Evolutionary conservation across 2,329 filamentous ascomycete genomes (phyloP), one percentile per base, ranked within the genome.

Genomic region (Thielaviopsis euricoi): DNA sequence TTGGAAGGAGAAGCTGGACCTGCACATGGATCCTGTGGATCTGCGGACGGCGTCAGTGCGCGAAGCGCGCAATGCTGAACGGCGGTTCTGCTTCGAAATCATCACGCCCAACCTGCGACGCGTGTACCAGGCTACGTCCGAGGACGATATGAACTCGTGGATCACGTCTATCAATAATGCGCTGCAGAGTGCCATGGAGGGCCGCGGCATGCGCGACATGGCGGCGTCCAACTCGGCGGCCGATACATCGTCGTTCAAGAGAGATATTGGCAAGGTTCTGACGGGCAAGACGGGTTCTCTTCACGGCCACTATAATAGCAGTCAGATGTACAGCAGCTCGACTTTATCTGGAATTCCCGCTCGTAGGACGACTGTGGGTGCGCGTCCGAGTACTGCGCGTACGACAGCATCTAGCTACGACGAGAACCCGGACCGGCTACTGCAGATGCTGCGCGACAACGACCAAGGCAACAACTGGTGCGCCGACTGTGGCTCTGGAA

Each of bases 11-110:
- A 91, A 83, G 68, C 79, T 98, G 23, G 93, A 98, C 70, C 75
- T 97, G 25, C 94, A 98, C 68, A 97, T 95, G 82, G 93, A 97
- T 1, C 93, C 93, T 0, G 97, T 98, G 63, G 94, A 98, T 69
- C 76, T 98, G 52, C 86, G 93, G 40, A 93, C 97, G 82, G 93
- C 93, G 10, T 97, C 93, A 17, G 94, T 98, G 17, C 83, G 93
- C 59, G 93, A 98, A 72, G 91, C 94, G 48, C 84, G 93, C 23
- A 95, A 94, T 68, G 88, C 90, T 1, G 94, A 98, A 65, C 81
- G 93, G 25, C 82, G 93, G 5, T 98, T 98, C 70, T 97, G 91
- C 71, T 98, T 98, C 65, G 93, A 98, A 71, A 88, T 98, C 55
- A 97, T 98, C 60, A 98, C 93, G 0, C 94, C 94, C 9, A 87